Conservation (phyloP, 225 moss, liverwort and hornwort genomes). For the Neckera pumila region DNA sequence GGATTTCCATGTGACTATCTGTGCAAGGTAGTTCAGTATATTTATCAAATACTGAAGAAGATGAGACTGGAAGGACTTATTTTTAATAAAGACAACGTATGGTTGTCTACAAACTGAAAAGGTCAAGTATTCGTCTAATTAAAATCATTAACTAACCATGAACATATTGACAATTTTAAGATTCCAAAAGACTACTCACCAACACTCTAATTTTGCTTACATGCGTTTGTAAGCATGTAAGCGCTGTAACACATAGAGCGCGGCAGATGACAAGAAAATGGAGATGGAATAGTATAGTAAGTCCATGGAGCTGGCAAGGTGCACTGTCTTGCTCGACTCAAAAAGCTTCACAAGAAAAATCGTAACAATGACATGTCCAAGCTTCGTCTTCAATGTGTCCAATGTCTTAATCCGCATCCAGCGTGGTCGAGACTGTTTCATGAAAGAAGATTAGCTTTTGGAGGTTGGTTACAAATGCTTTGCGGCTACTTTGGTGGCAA, state of each 20-base stretch:
- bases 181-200: neutral
- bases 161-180: neutral
- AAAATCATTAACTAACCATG: neutral
- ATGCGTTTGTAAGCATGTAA: neutral
- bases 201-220: neutral
- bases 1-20: neutral
- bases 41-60: neutral
- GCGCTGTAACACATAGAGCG: conserved; percentile 26
- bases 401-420: conserved; percentile 46
- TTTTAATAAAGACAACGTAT: neutral
- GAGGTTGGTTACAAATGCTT: neutral
- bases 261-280: conserved; percentile 33
- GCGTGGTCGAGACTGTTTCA: conserved; percentile 20
- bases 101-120: neutral
- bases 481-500: neutral
- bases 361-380: conserved; percentile 50
- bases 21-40: neutral
- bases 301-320: conserved; percentile 14
- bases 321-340: conserved; percentile 48
- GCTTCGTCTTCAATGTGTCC: conserved; percentile 43
- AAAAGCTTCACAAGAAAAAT: conserved; percentile 50
- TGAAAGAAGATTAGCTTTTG: neutral
- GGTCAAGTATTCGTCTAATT: neutral
- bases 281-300: conserved; percentile 32
- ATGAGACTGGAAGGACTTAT: neutral